Evolutionary conservation across 208 protist species (phyloP).

Genomic region (Leishmania major): DNA sequence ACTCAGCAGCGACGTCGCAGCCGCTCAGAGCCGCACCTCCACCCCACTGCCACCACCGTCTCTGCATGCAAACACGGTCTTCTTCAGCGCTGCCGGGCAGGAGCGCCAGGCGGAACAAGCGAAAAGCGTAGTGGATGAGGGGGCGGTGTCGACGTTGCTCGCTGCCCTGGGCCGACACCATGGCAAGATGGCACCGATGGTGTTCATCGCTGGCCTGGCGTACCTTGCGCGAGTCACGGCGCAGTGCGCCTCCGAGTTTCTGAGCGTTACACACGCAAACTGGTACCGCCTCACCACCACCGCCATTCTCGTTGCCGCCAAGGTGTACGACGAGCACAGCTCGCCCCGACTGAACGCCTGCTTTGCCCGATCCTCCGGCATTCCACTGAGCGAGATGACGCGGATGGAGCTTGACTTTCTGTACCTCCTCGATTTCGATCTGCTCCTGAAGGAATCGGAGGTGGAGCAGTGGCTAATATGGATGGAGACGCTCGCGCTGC

Average conservation of each 20-base stretch:
- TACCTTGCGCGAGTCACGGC: slow-evolving; percentile 74
- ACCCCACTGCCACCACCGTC: background rate
- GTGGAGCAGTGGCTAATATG: slow-evolving; percentile 74
- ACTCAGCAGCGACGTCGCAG: background rate
- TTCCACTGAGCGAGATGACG: slow-evolving; percentile 67
- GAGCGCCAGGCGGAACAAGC: slow-evolving; percentile 8
- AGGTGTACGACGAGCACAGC: slow-evolving; percentile 85
- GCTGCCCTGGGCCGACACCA: slow-evolving; percentile 25
- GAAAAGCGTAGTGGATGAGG: slow-evolving; percentile 3
- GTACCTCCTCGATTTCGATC: slow-evolving; percentile 83
- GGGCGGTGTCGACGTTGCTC: slow-evolving; percentile 27
- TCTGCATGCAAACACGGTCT: background rate
- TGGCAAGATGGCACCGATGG: slow-evolving; percentile 60
- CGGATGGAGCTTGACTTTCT: slow-evolving; percentile 84
- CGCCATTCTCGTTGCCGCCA: slow-evolving; percentile 77
- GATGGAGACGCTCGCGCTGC: slow-evolving; percentile 73
- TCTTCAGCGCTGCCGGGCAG: slow-evolving; percentile 17
- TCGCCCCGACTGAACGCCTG: slow-evolving; percentile 51
- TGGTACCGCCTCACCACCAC: slow-evolving; percentile 79
- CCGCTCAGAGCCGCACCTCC: background rate
- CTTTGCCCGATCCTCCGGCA: slow-evolving; percentile 56
- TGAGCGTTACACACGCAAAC: slow-evolving; percentile 70
- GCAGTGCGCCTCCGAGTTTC: slow-evolving; percentile 46
- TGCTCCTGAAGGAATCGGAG: slow-evolving; percentile 75
- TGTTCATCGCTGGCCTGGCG: slow-evolving; percentile 77